These are phyloP conservation scores for Pseudopithomyces chartarum DNA, from an alignment of 2,329 filamentous ascomycete species.

Conservation along the genomic window DNA sequence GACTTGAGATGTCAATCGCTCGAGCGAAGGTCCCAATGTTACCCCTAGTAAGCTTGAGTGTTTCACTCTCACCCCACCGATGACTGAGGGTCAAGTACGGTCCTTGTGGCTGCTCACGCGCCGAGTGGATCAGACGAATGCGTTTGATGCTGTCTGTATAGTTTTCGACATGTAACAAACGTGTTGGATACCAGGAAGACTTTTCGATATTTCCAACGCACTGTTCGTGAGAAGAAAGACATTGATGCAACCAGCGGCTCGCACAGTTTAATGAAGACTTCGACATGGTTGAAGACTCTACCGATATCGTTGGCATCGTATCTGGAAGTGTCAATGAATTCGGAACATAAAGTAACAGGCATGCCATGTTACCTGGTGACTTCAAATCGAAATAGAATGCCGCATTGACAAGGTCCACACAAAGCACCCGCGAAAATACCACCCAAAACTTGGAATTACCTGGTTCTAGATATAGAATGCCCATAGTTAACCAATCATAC, in stretches of 20 bases:
- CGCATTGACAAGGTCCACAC: no score
- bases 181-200: neutral
- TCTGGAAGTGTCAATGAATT: no score
- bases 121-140: neutral
- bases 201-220: neutral
- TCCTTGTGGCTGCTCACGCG: neutral
- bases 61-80: neutral
- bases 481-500: no score
- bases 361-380: no score
- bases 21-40: neutral
- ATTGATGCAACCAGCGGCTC: neutral
- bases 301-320: no score
- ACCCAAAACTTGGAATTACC: no score
- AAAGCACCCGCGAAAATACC: no score
- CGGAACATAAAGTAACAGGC: no score
- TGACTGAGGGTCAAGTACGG: constrained; percentile 7
- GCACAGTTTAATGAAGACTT: neutral
- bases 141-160: no score
- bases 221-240: neutral
- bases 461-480: no score
- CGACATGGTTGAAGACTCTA: neutral
- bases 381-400: no score
- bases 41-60: neutral
- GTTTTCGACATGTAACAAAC: neutral
- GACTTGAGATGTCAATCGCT: neutral